A percentile compares a stretch with the other conserved stretches of the same genome.
Conservation (phyloP, 2,329 filamentous ascomycete species). For the Endothia cerciana region DNA sequence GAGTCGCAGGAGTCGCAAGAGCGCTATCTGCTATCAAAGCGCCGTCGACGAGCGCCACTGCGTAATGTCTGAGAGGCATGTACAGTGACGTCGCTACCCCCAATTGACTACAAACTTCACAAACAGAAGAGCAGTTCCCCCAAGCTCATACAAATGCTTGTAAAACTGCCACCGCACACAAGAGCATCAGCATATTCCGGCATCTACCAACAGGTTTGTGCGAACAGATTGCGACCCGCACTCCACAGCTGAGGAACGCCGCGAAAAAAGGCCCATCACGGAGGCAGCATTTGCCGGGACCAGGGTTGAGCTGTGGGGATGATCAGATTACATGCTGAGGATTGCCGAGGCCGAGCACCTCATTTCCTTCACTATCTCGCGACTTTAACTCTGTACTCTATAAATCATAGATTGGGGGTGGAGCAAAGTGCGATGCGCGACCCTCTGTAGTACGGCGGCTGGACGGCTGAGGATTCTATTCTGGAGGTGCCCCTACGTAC, state of each 20-base stretch:
- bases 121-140: neutral
- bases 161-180: too few relatives aligned
- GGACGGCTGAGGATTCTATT: neutral
- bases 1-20: neutral
- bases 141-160: too few relatives aligned
- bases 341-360: slow-evolving; percentile 7
- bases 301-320: neutral
- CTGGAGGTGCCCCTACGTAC: too few relatives aligned
- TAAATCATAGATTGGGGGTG: neutral
- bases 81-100: neutral
- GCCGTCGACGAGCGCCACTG: neutral
- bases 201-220: neutral
- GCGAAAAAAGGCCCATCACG: neutral
- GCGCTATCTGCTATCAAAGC: neutral
- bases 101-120: too few relatives aligned
- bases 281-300: neutral
- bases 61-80: neutral
- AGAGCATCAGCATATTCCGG: neutral
- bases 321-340: neutral
- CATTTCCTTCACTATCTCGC: neutral
- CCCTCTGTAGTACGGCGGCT: neutral
- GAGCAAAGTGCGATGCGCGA: neutral
- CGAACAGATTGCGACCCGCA: neutral
- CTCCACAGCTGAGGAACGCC: neutral
- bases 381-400: too few relatives aligned